Evolutionary conservation across 768 basidiomycete genomes (phyloP).

Genomic region (Pleurotus giganteus): DNA sequence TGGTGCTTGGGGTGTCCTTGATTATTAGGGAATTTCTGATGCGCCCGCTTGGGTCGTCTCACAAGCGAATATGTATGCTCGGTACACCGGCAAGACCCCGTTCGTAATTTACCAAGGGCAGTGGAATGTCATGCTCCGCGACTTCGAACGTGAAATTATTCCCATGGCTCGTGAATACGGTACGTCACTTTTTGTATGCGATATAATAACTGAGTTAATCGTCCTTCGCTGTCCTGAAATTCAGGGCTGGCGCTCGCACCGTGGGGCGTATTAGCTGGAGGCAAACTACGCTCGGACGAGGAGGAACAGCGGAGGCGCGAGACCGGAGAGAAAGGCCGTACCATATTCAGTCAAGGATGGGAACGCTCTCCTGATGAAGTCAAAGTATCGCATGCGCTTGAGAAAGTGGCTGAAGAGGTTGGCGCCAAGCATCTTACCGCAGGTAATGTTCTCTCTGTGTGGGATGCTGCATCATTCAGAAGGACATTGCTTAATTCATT

Average conservation of each 20-base stretch:
- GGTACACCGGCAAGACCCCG: constrained; percentile 44
- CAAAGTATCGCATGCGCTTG: constrained; percentile 40
- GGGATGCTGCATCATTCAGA: not conserved
- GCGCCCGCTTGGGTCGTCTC: constrained; percentile 49
- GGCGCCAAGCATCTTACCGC: constrained; percentile 46
- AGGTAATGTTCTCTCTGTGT: constrained; percentile 25
- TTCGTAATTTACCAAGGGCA: constrained; percentile 54
- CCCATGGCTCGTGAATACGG: constrained; percentile 42
- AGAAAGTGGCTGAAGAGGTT: constrained; percentile 48
- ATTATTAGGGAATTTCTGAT: constrained; percentile 37
- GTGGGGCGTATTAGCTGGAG: constrained; percentile 30
- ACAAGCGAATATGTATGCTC: constrained; percentile 49
- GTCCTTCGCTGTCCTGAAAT: not conserved
- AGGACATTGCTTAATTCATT: not conserved
- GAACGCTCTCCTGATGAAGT: constrained; percentile 43
- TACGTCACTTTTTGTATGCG: constrained; percentile 23
- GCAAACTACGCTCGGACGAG: constrained; percentile 57
- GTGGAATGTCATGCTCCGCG: constrained; percentile 43
- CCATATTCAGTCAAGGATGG: constrained; percentile 32
- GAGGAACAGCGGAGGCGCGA: constrained; percentile 26
- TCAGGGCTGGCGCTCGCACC: constrained; percentile 26
- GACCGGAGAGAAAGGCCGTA: constrained; percentile 39
- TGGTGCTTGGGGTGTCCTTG: no score
- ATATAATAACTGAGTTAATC: constrained; percentile 20
- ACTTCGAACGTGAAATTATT: constrained; percentile 54